phyloP scores from a whole-genome alignment of 2,329 filamentous ascomycete genomes.

The Didymellaceae sp. region DNA sequence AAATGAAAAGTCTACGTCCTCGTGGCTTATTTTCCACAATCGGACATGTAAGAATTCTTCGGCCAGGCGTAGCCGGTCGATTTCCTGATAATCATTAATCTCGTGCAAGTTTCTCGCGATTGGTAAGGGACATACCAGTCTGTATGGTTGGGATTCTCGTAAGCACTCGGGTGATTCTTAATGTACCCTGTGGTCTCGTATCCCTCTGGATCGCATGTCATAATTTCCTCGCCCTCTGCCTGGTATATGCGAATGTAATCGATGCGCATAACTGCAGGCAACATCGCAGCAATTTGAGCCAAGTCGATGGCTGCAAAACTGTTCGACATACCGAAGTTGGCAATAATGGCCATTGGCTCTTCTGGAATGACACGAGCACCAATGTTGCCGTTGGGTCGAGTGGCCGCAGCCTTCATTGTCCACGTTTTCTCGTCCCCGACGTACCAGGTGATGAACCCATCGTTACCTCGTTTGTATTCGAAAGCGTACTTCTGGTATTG shows the following conservation, averaged over 20 bases:
- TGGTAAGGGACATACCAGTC: slow-evolving; percentile 59
- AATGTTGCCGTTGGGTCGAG: slow-evolving; percentile 73
- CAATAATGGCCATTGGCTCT: slow-evolving; percentile 71
- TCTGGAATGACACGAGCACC: slow-evolving; percentile 69
- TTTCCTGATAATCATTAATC: slow-evolving; percentile 43
- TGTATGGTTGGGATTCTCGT: slow-evolving; percentile 69
- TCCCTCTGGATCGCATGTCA: slow-evolving; percentile 72
- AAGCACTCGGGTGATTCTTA: slow-evolving; percentile 64
- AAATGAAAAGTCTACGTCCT: slow-evolving; percentile 6
- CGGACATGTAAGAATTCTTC: slow-evolving; percentile 66
- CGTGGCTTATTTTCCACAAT: slow-evolving; percentile 51
- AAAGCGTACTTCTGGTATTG: slow-evolving; percentile 63
- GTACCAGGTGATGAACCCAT: slow-evolving; percentile 71
- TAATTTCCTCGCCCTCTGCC: slow-evolving; percentile 61
- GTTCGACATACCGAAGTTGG: slow-evolving; percentile 74
- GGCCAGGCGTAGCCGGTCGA: slow-evolving; percentile 65
- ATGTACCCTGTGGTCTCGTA: slow-evolving; percentile 74
- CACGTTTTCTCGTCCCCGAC: slow-evolving; percentile 70
- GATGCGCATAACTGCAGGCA: slow-evolving; percentile 71
- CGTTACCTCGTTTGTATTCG: slow-evolving; percentile 62
- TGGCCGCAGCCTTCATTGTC: slow-evolving; percentile 65
- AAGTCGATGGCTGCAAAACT: slow-evolving; percentile 69
- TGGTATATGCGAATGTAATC: slow-evolving; percentile 77
- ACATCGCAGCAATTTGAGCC: slow-evolving; percentile 59
- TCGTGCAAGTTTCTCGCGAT: not conserved